These are phyloP conservation scores for Nakazawaea peltata DNA, from an alignment of 805 yeast species.

Conservation along the genomic window DNA sequence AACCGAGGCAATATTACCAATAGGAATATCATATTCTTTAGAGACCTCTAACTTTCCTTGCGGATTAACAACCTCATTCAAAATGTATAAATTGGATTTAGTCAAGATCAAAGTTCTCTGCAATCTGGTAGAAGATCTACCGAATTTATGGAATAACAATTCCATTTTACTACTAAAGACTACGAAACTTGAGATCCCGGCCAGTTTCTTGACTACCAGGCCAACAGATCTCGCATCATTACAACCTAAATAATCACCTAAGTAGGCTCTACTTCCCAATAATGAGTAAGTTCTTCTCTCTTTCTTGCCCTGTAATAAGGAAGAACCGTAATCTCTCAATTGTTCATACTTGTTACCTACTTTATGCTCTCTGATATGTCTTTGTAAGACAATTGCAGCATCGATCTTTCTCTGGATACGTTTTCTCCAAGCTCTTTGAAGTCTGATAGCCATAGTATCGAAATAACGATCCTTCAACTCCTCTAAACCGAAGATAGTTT, in stretches of 20 bases:
- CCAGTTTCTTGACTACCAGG: constrained; percentile 58
- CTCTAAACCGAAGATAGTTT: constrained; percentile 90
- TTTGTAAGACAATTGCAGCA: constrained; percentile 76
- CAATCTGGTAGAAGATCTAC: constrained; percentile 78
- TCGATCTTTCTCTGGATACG: constrained; percentile 74
- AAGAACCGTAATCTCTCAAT: constrained; percentile 77
- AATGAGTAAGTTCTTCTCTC: constrained; percentile 87
- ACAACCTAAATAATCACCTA: constrained; percentile 92
- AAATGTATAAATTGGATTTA: constrained; percentile 48
- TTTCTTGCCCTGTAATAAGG: constrained; percentile 62
- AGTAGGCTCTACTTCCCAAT: constrained; percentile 77
- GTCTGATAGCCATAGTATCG: constrained; percentile 97
- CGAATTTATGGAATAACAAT: constrained; percentile 76
- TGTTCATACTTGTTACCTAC: constrained; percentile 81
- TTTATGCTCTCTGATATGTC: constrained; percentile 70
- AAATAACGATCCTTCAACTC: constrained; percentile 95
- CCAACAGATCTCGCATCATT: constrained; percentile 74
- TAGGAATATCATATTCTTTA: constrained; percentile 56
- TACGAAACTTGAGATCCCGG: constrained; percentile 64
- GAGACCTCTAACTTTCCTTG: constrained; percentile 41
- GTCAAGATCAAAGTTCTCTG: constrained; percentile 72
- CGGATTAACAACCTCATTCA: constrained; percentile 65
- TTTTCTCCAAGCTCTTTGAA: constrained; percentile 94
- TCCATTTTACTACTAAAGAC: constrained; percentile 80
- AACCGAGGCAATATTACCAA: constrained; percentile 50